phyloP scores from a whole-genome alignment of 768 basidiomycete species.

The Nidularia sp. region DNA sequence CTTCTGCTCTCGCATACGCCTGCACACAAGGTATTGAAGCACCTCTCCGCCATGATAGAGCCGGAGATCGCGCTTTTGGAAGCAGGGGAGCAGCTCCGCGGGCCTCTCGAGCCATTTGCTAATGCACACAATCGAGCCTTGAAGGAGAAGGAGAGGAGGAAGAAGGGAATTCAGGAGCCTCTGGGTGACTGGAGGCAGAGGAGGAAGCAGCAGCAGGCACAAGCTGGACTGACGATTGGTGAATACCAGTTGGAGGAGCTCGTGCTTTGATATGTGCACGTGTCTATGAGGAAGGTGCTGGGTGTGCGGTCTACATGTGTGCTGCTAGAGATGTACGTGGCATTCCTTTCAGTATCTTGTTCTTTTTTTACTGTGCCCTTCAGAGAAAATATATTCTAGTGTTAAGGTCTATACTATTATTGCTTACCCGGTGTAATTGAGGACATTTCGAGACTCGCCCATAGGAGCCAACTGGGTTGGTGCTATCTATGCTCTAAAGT shows the following conservation, averaged over 20 bases:
- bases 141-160: constrained; percentile 34
- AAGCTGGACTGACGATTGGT: constrained; percentile 50
- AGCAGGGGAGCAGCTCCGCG: constrained; percentile 51
- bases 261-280: constrained; percentile 31
- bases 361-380: too few relatives aligned
- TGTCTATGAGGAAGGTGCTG: too few relatives aligned
- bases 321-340: too few relatives aligned
- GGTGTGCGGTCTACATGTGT: too few relatives aligned
- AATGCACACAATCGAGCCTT: constrained; percentile 46
- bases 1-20: constrained; percentile 61
- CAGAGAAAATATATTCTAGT: too few relatives aligned
- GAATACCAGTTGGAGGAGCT: constrained; percentile 74
- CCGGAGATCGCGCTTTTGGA: constrained; percentile 51
- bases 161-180: constrained; percentile 19
- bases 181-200: constrained; percentile 47
- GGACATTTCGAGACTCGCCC: too few relatives aligned
- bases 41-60: constrained; percentile 45
- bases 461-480: too few relatives aligned
- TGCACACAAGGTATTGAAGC: constrained; percentile 48
- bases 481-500: too few relatives aligned
- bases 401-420: too few relatives aligned
- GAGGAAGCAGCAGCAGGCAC: constrained; percentile 49
- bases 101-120: constrained; percentile 59
- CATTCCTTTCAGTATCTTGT: too few relatives aligned
- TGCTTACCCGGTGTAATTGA: too few relatives aligned